phyloP scores from a whole-genome alignment of 2,329 filamentous ascomycete genomes.

The Ophiobolus disseminans region DNA sequence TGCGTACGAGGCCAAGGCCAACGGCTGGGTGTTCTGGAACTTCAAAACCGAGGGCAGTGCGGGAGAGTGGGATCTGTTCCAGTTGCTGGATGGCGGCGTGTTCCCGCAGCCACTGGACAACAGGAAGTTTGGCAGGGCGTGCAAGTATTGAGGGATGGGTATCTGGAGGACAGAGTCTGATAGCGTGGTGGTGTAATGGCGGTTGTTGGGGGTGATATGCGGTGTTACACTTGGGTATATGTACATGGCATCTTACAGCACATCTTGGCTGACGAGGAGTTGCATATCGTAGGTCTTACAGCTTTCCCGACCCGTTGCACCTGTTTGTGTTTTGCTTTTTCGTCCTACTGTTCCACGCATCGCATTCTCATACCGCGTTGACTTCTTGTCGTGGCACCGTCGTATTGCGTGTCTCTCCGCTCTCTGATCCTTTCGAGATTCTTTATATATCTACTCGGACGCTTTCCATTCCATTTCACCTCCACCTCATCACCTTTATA shows the following conservation, averaged over 20 bases:
- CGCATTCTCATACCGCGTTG: too few species aligned
- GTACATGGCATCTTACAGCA: neutral
- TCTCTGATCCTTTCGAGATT: too few species aligned
- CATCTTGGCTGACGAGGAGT: neutral
- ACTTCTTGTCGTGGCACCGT: too few species aligned
- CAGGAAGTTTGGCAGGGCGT: constrained; percentile 39
- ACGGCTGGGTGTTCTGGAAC: constrained; percentile 66
- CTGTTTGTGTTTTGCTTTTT: too few species aligned
- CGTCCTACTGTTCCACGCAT: too few species aligned
- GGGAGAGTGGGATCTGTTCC: constrained; percentile 62
- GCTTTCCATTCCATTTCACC: too few species aligned
- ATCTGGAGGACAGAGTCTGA: neutral
- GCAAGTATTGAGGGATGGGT: constrained; percentile 23
- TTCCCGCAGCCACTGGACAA: constrained; percentile 53
- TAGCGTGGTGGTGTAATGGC: constrained; percentile 1
- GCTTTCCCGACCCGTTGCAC: neutral
- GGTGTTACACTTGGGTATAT: constrained; percentile 4
- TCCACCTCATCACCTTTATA: too few species aligned
- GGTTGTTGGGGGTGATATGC: neutral
- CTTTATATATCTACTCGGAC: too few species aligned
- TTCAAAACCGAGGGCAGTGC: constrained; percentile 62
- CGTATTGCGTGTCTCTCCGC: too few species aligned
- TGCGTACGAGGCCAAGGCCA: constrained; percentile 57
- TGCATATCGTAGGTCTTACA: neutral
- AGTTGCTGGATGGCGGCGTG: constrained; percentile 57